These are phyloP conservation scores for Zea mays DNA, from an alignment of 176 grass and related monocot species.

Conservation along the genomic window DNA sequence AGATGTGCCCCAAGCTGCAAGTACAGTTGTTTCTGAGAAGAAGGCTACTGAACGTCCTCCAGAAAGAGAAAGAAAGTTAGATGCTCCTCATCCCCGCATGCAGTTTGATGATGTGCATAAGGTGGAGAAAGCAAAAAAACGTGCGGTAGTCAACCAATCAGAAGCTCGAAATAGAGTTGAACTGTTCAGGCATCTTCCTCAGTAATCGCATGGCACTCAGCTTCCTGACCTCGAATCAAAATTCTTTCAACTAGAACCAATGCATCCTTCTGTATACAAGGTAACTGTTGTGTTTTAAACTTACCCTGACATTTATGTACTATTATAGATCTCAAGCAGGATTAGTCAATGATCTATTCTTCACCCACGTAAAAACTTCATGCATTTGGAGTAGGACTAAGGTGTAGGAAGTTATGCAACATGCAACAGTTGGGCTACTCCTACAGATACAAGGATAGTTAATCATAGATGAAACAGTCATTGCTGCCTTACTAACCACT, in stretches of 20 bases:
- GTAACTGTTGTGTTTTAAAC: constrained; percentile 33
- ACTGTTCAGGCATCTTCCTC: constrained; percentile 87
- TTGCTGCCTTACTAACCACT: not conserved
- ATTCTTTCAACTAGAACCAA: constrained; percentile 89
- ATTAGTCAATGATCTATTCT: constrained; percentile 12
- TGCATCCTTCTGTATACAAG: constrained; percentile 98
- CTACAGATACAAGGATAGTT: constrained; percentile 1
- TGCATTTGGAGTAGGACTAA: not conserved
- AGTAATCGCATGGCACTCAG: constrained; percentile 90
- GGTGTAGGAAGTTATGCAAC: not conserved
- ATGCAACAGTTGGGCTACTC: not conserved
- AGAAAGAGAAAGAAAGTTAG: constrained; percentile 88
- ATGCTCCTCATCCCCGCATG: constrained; percentile 88
- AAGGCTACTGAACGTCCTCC: constrained; percentile 57
- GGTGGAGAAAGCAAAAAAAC: constrained; percentile 85
- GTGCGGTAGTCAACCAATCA: constrained; percentile 84
- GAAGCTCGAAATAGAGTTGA: constrained; percentile 85
- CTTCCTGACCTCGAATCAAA: constrained; percentile 88
- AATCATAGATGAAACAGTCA: not conserved
- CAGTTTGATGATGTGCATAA: constrained; percentile 87
- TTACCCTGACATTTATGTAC: constrained; percentile 1
- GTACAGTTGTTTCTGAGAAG: constrained; percentile 65
- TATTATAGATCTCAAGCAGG: not conserved
- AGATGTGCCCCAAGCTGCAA: constrained; percentile 52
- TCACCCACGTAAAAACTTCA: constrained; percentile 1